Percentiles rank a stretch among this genome's conserved stretches.
phyloP scores from a whole-genome alignment of 805 yeast genomes.

The Barnettozyma botsteinii region DNA sequence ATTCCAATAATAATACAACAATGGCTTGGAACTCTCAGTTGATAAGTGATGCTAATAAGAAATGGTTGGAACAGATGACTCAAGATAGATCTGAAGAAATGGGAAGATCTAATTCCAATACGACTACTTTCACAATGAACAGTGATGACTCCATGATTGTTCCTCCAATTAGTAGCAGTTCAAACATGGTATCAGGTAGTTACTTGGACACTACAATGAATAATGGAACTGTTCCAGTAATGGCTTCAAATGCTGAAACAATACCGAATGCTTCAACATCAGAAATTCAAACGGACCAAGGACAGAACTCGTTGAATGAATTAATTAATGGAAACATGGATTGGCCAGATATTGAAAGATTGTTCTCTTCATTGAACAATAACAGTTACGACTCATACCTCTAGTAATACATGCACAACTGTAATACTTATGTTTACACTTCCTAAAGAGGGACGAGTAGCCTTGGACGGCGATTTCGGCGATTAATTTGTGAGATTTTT shows the following conservation, averaged over 20 bases:
- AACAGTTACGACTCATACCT: not conserved
- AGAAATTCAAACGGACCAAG: not conserved
- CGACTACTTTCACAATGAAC: no score
- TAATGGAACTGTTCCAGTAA: not conserved
- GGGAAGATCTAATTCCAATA: not conserved
- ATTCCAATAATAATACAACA: not conserved
- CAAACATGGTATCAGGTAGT: not conserved
- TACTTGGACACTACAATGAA: not conserved
- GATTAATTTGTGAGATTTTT: no score
- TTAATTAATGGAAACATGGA: constrained; percentile 1
- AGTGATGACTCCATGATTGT: not conserved
- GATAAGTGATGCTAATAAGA: constrained; percentile 16
- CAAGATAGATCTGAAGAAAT: not conserved
- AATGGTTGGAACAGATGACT: constrained; percentile 22
- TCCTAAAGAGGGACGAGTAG: no score
- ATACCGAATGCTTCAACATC: not conserved
- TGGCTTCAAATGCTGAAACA: not conserved
- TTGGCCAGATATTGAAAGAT: not conserved
- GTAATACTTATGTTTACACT: no score
- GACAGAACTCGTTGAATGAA: not conserved
- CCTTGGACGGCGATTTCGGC: not conserved
- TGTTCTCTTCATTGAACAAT: not conserved
- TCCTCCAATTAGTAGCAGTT: not conserved
- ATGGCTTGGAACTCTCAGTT: constrained; percentile 8
- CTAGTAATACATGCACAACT: not conserved